Evolutionary conservation across 108 stramenopile species (phyloP).

Genomic region (Cylindrotheca closterium): DNA sequence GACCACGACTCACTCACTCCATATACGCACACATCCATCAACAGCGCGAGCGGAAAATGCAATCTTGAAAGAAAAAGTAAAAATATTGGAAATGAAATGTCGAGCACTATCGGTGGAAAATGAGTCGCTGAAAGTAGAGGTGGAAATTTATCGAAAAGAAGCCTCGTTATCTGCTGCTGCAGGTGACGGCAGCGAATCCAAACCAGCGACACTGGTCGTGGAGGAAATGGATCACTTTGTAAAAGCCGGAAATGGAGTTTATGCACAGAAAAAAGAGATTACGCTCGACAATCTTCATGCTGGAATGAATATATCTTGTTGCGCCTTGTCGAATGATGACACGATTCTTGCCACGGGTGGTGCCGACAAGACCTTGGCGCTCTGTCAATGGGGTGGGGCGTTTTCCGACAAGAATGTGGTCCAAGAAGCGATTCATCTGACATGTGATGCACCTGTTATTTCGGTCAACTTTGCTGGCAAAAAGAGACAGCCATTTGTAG

Average conservation of each 20-base stretch:
- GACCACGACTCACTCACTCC: neutral
- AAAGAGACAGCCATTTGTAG: conserved; percentile 44
- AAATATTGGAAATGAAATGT: conserved; percentile 51
- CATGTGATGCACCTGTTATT: conserved; percentile 76
- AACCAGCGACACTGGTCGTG: neutral
- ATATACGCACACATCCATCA: neutral
- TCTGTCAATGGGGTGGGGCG: conserved; percentile 66
- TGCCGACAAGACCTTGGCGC: conserved; percentile 55
- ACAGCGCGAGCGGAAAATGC: conserved; percentile 71
- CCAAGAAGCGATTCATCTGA: conserved; percentile 32
- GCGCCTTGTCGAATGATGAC: conserved; percentile 60
- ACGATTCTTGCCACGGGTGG: conserved; percentile 78
- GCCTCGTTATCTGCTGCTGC: conserved; percentile 11
- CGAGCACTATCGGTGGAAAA: conserved; percentile 62
- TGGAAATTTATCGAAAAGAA: conserved; percentile 77
- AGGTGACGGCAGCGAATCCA: too few relatives aligned
- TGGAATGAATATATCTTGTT: conserved; percentile 60
- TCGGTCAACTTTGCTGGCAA: conserved; percentile 59
- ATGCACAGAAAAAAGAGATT: conserved; percentile 42
- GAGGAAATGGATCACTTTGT: conserved; percentile 56
- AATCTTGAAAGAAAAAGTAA: conserved; percentile 70
- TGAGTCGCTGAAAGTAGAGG: conserved; percentile 69
- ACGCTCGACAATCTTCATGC: conserved; percentile 60
- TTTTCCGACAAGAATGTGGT: conserved; percentile 47
- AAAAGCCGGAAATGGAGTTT: conserved; percentile 64